Base-by-base conservation (phyloP, 108 stramenopile genomes). In the Cylindrotheca fusiformis region DNA sequence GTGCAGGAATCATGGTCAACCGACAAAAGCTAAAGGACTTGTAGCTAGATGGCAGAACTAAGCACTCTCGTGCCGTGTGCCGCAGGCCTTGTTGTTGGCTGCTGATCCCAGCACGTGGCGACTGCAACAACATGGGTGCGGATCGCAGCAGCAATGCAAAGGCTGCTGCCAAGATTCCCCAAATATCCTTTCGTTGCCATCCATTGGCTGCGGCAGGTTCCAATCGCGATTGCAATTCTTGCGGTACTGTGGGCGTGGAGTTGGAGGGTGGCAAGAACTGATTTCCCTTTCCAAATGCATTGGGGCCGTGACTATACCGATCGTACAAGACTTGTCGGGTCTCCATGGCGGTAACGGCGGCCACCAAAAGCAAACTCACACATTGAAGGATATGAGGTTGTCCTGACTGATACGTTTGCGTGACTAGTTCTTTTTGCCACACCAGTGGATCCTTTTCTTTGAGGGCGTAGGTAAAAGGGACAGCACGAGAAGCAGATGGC, bases 11-110 rank as follows among this genome's bases (percentile, higher is more conserved):
- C 19, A 94, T 63, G 21, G 82, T 81, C 6, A 78, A 45, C 29
- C 89, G 58, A 36, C 79, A 79, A 64, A 87, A 91, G 1, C 89
- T 85, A 53, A 91, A 72, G 27, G 87, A 81, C 36, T 68, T 89
- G 83, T 22, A 82, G 48, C 44, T 75, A 67, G 17, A 74, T 68
- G 3, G 89, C 78, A 1, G 36, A 41, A 41, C 65, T 18, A 91
- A 54, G 41, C 84, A 82, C 20, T 74, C 65, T 26, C 75, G 52
- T 41, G 57, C 83, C n/a, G 75, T 64, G 6, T 65, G 58, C 44
- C 74, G 59, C 1, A 90, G 54, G 30, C 82, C 80, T 18, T 72
- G 44, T 1, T 45, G 51, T 12, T 58, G 68, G 8, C 54, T 62
- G 44, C 54, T 51, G 44, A 32, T 48, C 17, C 75, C 53, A n/a